These are phyloP conservation scores for Lyophyllum shimeji DNA, from an alignment of 768 basidiomycete species.

Conservation along the genomic window DNA sequence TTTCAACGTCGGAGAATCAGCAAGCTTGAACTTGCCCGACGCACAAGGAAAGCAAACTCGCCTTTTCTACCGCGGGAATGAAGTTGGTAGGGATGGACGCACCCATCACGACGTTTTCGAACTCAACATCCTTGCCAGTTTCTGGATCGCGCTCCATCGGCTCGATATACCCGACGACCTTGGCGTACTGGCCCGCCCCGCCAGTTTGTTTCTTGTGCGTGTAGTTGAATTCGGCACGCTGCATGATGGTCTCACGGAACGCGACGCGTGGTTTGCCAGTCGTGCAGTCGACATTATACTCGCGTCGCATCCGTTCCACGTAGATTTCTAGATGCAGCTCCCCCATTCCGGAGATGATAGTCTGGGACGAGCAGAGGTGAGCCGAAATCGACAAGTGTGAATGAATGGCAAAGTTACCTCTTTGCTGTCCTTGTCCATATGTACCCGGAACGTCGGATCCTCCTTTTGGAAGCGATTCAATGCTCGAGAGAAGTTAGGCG, in stretches of 20 bases:
- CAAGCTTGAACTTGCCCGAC: not conserved
- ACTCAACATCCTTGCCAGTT: conserved; percentile 79
- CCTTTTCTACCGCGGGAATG: conserved; percentile 95
- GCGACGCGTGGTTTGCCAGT: conserved; percentile 97
- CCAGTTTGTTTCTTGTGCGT: conserved; percentile 99
- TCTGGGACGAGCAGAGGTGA: conserved; percentile 42
- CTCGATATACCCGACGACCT: conserved; percentile 88
- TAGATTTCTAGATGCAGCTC: conserved; percentile 99
- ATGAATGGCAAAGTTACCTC: conserved; percentile 54
- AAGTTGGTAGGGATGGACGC: conserved; percentile 89
- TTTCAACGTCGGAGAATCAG: conserved; percentile 25
- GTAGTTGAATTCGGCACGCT: conserved; percentile 79
- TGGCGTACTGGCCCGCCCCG: conserved; percentile 95
- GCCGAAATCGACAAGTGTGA: not conserved
- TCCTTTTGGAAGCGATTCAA: conserved; percentile 98
- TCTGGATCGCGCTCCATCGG: conserved; percentile 76
- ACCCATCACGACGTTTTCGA: conserved; percentile 88
- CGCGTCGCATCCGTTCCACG: conserved; percentile 97
- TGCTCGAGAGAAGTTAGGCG: conserved; percentile 95
- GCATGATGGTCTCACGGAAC: conserved; percentile 92
- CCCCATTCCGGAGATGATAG: conserved; percentile 99
- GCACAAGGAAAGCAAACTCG: conserved; percentile 26
- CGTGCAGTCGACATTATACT: conserved; percentile 90
- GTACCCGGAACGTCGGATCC: conserved; percentile 98
- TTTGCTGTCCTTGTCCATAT: conserved; percentile 90